These are phyloP conservation scores for Ophiorrhiza pumila DNA, from an alignment of 257 asterid species.

Conservation along the genomic window DNA sequence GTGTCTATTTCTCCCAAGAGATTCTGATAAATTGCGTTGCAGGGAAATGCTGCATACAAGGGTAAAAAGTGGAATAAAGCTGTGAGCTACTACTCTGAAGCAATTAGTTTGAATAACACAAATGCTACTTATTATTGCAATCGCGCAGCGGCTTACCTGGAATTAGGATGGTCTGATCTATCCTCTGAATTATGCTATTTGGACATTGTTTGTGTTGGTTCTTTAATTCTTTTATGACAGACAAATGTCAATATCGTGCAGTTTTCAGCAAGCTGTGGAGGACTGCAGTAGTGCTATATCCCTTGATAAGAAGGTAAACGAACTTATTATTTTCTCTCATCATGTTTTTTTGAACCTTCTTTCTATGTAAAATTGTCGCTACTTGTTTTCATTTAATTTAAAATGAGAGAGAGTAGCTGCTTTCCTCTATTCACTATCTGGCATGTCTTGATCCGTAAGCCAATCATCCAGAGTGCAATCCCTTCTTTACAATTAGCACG, in stretches of 20 bases:
- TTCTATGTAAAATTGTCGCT: not conserved
- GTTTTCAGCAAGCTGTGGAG: slow-evolving; percentile 80
- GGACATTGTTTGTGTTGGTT: not conserved
- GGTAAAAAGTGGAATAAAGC: slow-evolving; percentile 91
- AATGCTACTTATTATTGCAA: slow-evolving; percentile 78
- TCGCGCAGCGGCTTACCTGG: slow-evolving; percentile 95
- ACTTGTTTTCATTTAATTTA: not conserved
- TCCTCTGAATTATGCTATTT: slow-evolving; percentile 13
- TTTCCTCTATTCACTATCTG: not conserved
- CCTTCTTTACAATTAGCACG: not conserved
- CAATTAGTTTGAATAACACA: slow-evolving; percentile 60
- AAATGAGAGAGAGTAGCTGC: not conserved
- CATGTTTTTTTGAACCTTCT: not conserved
- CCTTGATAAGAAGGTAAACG: slow-evolving; percentile 80
- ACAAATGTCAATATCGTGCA: slow-evolving; percentile 31
- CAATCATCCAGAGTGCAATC: too few species aligned
- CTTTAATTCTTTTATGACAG: not conserved
- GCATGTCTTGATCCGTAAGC: not conserved
- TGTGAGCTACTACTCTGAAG: slow-evolving; percentile 76
- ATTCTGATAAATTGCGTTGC: slow-evolving; percentile 19
- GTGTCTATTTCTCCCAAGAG: not conserved
- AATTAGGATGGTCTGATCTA: slow-evolving; percentile 73
- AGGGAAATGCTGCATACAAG: slow-evolving; percentile 97
- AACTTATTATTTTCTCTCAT: not conserved
- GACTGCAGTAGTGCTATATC: slow-evolving; percentile 84